A percentile compares a stretch with the other conserved stretches of the same genome.
These are phyloP conservation scores for Ogataea paradorogensis DNA, from an alignment of 805 yeast species.

Conservation along the genomic window DNA sequence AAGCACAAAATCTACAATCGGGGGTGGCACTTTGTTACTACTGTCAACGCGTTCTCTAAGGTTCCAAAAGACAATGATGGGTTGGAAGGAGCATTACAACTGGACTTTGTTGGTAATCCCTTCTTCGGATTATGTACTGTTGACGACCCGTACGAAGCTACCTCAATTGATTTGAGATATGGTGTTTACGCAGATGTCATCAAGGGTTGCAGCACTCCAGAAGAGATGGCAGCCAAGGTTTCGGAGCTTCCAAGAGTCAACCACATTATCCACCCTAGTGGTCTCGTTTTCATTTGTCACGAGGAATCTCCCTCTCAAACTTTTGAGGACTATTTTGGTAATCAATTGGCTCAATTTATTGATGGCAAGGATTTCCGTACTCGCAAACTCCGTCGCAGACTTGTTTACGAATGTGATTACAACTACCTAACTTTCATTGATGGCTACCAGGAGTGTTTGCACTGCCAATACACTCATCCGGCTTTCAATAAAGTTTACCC, in stretches of 20 bases:
- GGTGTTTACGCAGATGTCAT: conserved; percentile 25
- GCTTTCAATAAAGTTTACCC: conserved; percentile 27
- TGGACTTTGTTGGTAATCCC: conserved; percentile 25
- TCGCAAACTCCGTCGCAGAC: conserved; percentile 20
- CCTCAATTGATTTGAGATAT: conserved; percentile 21
- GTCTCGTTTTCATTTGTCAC: conserved; percentile 28
- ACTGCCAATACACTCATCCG: conserved; percentile 30
- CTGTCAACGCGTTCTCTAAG: conserved; percentile 20
- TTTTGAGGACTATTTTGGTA: conserved; percentile 21
- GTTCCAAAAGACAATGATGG: conserved; percentile 19
- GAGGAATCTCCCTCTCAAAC: conserved; percentile 19
- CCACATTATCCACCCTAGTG: conserved; percentile 23
- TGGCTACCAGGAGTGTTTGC: conserved; percentile 31
- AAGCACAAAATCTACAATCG: conserved; percentile 24
- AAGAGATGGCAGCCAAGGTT: conserved; percentile 12
- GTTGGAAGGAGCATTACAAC: conserved; percentile 22
- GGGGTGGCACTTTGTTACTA: conserved; percentile 30
- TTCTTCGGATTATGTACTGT: conserved; percentile 28
- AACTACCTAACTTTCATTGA: conserved; percentile 26
- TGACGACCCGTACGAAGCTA: conserved; percentile 21
- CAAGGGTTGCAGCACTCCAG: conserved; percentile 11
- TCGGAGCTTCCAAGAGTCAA: conserved; percentile 22
- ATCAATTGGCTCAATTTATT: conserved; percentile 22
- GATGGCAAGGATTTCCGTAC: conserved; percentile 20
- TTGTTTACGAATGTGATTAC: conserved; percentile 27